phyloP scores from a whole-genome alignment of 805 yeast species.

The Kodamaea fukazawae region DNA sequence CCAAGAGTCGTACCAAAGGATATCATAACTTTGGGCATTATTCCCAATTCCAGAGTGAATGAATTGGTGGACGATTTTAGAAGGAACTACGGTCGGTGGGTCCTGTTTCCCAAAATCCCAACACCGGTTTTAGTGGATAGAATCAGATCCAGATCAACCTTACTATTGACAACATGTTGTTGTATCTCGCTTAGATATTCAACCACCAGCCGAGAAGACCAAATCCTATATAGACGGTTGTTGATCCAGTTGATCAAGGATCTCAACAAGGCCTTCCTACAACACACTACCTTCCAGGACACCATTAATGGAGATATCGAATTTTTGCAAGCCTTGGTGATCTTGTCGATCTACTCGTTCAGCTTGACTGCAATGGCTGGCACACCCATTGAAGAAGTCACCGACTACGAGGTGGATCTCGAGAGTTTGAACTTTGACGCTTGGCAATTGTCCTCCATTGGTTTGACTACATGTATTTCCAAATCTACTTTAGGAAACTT shows the following conservation, averaged over 20 bases:
- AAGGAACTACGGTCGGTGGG: slow-evolving; percentile 74
- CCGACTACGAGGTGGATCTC: slow-evolving; percentile 8
- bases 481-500: slow-evolving; percentile 46
- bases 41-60: slow-evolving; percentile 47
- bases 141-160: slow-evolving; percentile 52
- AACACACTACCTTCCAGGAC: slow-evolving; percentile 23
- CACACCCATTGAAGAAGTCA: slow-evolving; percentile 11
- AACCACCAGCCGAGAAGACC: slow-evolving; percentile 26
- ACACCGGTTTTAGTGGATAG: slow-evolving; percentile 48
- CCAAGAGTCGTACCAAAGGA: slow-evolving; percentile 33
- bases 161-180: slow-evolving; percentile 67
- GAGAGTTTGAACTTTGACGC: slow-evolving; percentile 54
- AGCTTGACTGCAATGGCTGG: slow-evolving; percentile 49
- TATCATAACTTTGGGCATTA: slow-evolving; percentile 48
- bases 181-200: slow-evolving; percentile 56
- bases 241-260: slow-evolving; percentile 49
- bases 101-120: slow-evolving; percentile 58
- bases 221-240: slow-evolving; percentile 26
- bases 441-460: slow-evolving; percentile 67
- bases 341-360: slow-evolving; percentile 62
- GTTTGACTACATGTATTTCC: slow-evolving; percentile 59
- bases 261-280: slow-evolving; percentile 42
- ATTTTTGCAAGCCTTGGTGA: slow-evolving; percentile 65
- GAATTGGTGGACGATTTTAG: slow-evolving; percentile 56
- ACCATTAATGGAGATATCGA: slow-evolving; percentile 41